A percentile compares a stretch with the other conserved stretches of the same genome.
These are phyloP conservation scores for Globisporangium solare DNA, from an alignment of 352 stramenopile genomes.

Conservation along the genomic window DNA sequence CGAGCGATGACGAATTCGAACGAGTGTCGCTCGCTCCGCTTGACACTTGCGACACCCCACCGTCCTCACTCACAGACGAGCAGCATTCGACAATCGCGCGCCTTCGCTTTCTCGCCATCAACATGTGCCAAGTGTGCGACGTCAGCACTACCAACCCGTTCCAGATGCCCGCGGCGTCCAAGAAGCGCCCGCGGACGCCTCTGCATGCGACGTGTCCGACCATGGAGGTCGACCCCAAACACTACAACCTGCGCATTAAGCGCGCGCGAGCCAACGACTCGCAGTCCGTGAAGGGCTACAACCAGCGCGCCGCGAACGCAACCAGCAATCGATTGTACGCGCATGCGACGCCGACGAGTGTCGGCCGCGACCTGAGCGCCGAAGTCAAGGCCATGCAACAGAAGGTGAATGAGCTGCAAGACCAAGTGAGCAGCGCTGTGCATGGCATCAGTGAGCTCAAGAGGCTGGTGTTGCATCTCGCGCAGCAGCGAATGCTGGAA, in stretches of 20 bases:
- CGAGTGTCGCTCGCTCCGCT: no score
- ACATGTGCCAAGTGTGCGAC: background rate
- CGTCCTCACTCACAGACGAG: no score
- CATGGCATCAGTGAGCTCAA: constrained; percentile 22
- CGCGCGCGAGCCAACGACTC: background rate
- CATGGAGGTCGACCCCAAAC: background rate
- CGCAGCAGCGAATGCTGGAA: background rate
- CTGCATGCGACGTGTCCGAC: background rate
- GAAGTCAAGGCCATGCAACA: constrained; percentile 18
- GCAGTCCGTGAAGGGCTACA: background rate
- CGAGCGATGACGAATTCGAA: no score
- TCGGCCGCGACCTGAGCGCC: constrained; percentile 1
- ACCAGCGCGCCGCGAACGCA: background rate
- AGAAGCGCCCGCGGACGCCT: background rate
- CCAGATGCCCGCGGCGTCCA: background rate
- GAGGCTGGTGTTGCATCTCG: constrained; percentile 13
- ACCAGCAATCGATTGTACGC: background rate
- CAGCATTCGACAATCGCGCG: no score
- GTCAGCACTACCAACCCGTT: background rate
- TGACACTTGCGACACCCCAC: no score
- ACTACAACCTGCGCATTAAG: background rate
- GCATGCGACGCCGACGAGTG: background rate
- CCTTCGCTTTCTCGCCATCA: background rate
- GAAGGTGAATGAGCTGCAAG: constrained; percentile 18
- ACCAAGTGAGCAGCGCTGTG: constrained; percentile 19